These are phyloP conservation scores for Choiromyces venosus DNA, from an alignment of 495 filamentous ascomycete species.

Conservation along the genomic window DNA sequence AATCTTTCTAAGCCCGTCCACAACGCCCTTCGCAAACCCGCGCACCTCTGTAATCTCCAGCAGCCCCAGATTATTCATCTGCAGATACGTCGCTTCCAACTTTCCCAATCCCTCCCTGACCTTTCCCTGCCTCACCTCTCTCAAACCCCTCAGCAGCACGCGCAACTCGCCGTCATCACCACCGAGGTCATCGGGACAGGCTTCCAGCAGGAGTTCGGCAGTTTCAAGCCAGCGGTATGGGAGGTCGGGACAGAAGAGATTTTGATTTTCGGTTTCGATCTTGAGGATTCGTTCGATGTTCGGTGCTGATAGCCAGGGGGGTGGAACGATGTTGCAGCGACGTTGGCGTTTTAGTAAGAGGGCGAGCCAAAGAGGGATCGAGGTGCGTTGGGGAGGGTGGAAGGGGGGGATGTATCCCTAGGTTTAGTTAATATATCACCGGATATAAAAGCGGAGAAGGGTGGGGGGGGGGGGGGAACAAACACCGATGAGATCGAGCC, in stretches of 20 bases:
- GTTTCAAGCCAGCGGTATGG: constrained; percentile 95
- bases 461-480: constrained; percentile 45
- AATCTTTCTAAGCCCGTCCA: constrained; percentile 75
- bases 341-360: constrained; percentile 91
- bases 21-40: constrained; percentile 74
- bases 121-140: constrained; percentile 86
- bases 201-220: constrained; percentile 74
- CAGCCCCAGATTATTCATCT: constrained; percentile 74
- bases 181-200: constrained; percentile 80
- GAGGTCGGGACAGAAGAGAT: constrained; percentile 69
- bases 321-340: constrained; percentile 87
- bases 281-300: constrained; percentile 70
- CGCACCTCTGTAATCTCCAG: constrained; percentile 87
- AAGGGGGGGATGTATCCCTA: constrained; percentile 74
- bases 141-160: constrained; percentile 69
- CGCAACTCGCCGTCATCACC: constrained; percentile 49
- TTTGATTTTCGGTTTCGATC: constrained; percentile 63
- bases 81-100: constrained; percentile 57
- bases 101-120: constrained; percentile 66
- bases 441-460: neutral
- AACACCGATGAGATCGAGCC: constrained; percentile 76
- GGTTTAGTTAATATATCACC: constrained; percentile 15
- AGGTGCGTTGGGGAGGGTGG: constrained; percentile 70
- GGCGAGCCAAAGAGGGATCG: constrained; percentile 92
- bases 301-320: constrained; percentile 73